Evolutionary conservation across 768 basidiomycete genomes (phyloP).

Genomic region (Tremella mesenterica): DNA sequence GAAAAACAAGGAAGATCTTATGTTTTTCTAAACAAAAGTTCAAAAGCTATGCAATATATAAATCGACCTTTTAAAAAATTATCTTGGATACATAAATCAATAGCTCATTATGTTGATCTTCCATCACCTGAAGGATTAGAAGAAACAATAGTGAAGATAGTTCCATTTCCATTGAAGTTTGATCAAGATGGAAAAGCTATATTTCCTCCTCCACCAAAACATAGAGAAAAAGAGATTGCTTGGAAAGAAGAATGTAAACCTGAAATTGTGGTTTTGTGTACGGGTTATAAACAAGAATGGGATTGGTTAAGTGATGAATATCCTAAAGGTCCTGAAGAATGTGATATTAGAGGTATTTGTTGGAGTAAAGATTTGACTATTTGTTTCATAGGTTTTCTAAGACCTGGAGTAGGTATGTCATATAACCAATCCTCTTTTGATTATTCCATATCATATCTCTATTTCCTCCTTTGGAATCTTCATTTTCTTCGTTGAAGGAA

Average conservation of each 20-base stretch:
- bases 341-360: slow-evolving; percentile 34
- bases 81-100: slow-evolving; percentile 47
- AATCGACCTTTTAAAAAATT: slow-evolving; percentile 54
- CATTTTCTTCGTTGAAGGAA: too few species aligned
- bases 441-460: neutral
- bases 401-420: slow-evolving; percentile 54
- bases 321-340: slow-evolving; percentile 33
- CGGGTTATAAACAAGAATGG: slow-evolving; percentile 46
- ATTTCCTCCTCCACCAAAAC: slow-evolving; percentile 46
- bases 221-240: slow-evolving; percentile 44
- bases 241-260: slow-evolving; percentile 34
- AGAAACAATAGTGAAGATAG: slow-evolving; percentile 43
- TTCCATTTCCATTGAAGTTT: slow-evolving; percentile 53
- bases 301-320: slow-evolving; percentile 38
- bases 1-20: slow-evolving; percentile 56
- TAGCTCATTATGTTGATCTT: slow-evolving; percentile 57
- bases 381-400: slow-evolving; percentile 54
- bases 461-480: too few species aligned
- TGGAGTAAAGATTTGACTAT: slow-evolving; percentile 48
- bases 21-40: slow-evolving; percentile 56
- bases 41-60: slow-evolving; percentile 54
- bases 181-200: slow-evolving; percentile 48
- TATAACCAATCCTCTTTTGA: neutral
- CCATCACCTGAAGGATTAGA: slow-evolving; percentile 48
- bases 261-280: slow-evolving; percentile 26